phyloP scores from a whole-genome alignment of 1,139 yeast species.

The Pichia sp. region DNA sequence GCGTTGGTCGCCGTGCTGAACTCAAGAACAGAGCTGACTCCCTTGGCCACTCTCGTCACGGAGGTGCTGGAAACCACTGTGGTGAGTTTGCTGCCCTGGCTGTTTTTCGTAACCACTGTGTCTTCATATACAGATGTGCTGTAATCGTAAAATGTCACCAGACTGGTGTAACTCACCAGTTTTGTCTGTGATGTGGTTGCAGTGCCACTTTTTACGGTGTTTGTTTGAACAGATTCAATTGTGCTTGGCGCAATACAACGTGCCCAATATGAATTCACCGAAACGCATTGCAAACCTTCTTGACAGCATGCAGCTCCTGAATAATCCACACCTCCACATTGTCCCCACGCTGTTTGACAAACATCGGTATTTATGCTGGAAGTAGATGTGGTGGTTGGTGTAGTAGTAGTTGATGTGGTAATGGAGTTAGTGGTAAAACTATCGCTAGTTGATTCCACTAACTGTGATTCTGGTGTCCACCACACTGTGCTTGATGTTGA shows the following conservation, averaged over 20 bases:
- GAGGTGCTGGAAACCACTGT: constrained; percentile 8
- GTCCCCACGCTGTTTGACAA: constrained; percentile 27
- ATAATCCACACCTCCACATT: constrained; percentile 31
- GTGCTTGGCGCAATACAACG: constrained; percentile 20
- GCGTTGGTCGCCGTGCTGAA: constrained; percentile 13
- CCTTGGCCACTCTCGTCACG: constrained; percentile 7
- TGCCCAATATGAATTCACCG: constrained; percentile 27
- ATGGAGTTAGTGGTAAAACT: not conserved
- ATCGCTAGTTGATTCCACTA: not conserved
- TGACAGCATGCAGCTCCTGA: constrained; percentile 29
- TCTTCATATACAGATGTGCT: not conserved
- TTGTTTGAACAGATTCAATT: not conserved
- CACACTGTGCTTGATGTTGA: constrained; percentile 3
- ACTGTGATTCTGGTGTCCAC: constrained; percentile 10
- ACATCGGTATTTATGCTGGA: not conserved
- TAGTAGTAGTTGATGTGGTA: not conserved
- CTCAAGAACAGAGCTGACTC: constrained; percentile 12
- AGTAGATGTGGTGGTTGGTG: constrained; percentile 3
- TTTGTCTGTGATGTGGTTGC: not conserved
- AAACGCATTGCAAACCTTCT: constrained; percentile 24
- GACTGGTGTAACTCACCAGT: not conserved
- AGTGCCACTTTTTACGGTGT: not conserved
- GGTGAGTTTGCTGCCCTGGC: constrained; percentile 1
- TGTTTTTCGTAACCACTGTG: constrained; percentile 1
- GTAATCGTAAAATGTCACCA: not conserved